Conservation (phyloP, 2,329 filamentous ascomycete species). For the Fusarium lyarnte region DNA sequence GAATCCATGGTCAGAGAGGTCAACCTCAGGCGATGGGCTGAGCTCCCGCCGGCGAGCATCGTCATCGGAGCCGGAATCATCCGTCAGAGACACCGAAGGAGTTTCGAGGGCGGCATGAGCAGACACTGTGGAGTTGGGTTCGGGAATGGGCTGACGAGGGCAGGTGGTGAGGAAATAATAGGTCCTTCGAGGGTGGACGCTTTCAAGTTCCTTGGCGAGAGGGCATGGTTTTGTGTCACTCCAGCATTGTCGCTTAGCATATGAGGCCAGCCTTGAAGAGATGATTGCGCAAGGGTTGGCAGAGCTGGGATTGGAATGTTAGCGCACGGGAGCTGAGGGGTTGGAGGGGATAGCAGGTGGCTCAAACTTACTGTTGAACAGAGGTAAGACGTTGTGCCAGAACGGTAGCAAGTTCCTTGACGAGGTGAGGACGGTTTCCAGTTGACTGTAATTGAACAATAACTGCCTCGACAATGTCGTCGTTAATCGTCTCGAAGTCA, state of each 20-base stretch:
- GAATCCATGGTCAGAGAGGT: slow-evolving; percentile 86
- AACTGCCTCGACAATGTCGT: slow-evolving; percentile 93
- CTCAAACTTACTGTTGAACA: slow-evolving; percentile 84
- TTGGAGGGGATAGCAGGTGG: slow-evolving; percentile 18
- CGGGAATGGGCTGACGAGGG: slow-evolving; percentile 81
- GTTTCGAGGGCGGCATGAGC: slow-evolving; percentile 70
- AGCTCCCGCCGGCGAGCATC: slow-evolving; percentile 75
- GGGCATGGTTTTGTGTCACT: slow-evolving; percentile 83
- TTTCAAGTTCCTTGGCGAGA: slow-evolving; percentile 90
- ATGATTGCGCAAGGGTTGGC: slow-evolving; percentile 96
- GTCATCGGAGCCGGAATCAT: slow-evolving; percentile 70
- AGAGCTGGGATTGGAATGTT: slow-evolving; percentile 69
- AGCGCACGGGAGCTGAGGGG: slow-evolving; percentile 32
- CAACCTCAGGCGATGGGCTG: slow-evolving; percentile 92
- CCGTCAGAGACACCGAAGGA: slow-evolving; percentile 77
- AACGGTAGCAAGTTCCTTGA: slow-evolving; percentile 89
- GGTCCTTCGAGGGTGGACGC: slow-evolving; percentile 90
- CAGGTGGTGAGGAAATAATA: slow-evolving; percentile 97
- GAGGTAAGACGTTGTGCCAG: slow-evolving; percentile 80
- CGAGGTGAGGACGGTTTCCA: slow-evolving; percentile 89
- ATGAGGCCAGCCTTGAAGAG: slow-evolving; percentile 88
- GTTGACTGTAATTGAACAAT: slow-evolving; percentile 90
- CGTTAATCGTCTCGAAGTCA: slow-evolving; percentile 85
- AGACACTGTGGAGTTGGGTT: slow-evolving; percentile 46
- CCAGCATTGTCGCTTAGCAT: slow-evolving; percentile 88